Percentiles rank a stretch among this genome's conserved stretches.
These are phyloP conservation scores for Agaricus bisporus DNA, from an alignment of 768 basidiomycete species.

Conservation along the genomic window DNA sequence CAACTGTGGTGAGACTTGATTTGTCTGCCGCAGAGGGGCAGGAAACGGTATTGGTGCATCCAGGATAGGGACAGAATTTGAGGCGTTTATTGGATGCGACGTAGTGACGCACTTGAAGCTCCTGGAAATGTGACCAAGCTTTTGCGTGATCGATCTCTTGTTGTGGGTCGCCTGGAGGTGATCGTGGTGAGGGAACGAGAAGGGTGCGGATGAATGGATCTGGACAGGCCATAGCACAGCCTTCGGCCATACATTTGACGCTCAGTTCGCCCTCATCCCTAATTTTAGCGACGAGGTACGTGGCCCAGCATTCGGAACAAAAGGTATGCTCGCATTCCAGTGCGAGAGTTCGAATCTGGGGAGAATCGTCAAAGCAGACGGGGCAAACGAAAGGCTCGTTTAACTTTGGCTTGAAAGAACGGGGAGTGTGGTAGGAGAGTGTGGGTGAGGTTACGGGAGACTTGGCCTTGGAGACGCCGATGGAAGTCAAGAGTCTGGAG, in stretches of 20 bases:
- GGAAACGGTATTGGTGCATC: slow-evolving; percentile 90
- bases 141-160: slow-evolving; percentile 38
- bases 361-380: slow-evolving; percentile 84
- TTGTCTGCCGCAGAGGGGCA: slow-evolving; percentile 79
- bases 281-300: slow-evolving; percentile 76
- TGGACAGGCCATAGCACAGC: slow-evolving; percentile 58
- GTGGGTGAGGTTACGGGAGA: slow-evolving; percentile 20
- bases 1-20: slow-evolving; percentile 64
- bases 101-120: slow-evolving; percentile 84
- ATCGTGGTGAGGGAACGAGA: slow-evolving; percentile 32
- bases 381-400: slow-evolving; percentile 75
- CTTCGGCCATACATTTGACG: slow-evolving; percentile 78
- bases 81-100: slow-evolving; percentile 78
- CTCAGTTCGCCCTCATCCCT: slow-evolving; percentile 71
- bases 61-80: slow-evolving; percentile 93
- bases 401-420: slow-evolving; percentile 24
- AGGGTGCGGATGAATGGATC: slow-evolving; percentile 56
- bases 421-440: slow-evolving; percentile 15
- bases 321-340: slow-evolving; percentile 83
- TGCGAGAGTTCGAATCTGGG: slow-evolving; percentile 52
- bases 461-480: slow-evolving; percentile 25
- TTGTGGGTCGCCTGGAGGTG: slow-evolving; percentile 17
- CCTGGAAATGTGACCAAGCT: slow-evolving; percentile 69
- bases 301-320: slow-evolving; percentile 79
- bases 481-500: slow-evolving; percentile 28